A percentile compares a stretch with the other conserved stretches of the same genome.
Conservation (phyloP, 1,284 basidiomycete species). For the Ustilago loliicola region DNA sequence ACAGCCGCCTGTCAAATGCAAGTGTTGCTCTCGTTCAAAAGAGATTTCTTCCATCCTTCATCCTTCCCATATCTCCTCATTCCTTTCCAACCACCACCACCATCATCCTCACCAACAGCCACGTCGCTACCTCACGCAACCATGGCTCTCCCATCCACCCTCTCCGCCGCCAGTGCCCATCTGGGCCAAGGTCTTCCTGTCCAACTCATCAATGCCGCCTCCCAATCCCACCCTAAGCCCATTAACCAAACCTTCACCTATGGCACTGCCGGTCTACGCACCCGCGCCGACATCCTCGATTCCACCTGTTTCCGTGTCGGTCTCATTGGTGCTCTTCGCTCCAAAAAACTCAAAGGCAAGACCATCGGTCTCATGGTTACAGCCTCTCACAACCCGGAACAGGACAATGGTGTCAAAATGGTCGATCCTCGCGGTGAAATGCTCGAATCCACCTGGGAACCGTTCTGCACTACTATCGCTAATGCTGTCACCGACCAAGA, state of each 20-base stretch:
- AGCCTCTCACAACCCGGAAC: slow-evolving; percentile 97
- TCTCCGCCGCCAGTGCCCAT: slow-evolving; percentile 50
- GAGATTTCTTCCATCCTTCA: no score
- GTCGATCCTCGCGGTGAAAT: slow-evolving; percentile 99
- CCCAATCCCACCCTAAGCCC: slow-evolving; percentile 72
- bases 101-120: background rate
- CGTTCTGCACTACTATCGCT: slow-evolving; percentile 86
- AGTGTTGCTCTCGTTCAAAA: no score
- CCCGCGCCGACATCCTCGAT: slow-evolving; percentile 86
- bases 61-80: background rate
- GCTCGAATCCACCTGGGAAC: slow-evolving; percentile 96
- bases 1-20: no score
- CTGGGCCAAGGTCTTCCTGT: slow-evolving; percentile 51
- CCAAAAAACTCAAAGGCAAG: slow-evolving; percentile 88
- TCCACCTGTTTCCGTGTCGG: slow-evolving; percentile 94
- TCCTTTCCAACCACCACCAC: slow-evolving; percentile 5
- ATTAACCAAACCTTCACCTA: slow-evolving; percentile 78
- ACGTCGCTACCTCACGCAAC: background rate
- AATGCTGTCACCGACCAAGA: slow-evolving; percentile 83
- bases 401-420: slow-evolving; percentile 97
- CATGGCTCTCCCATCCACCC: slow-evolving; percentile 55
- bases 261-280: slow-evolving; percentile 95
- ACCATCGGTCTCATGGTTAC: slow-evolving; percentile 99
- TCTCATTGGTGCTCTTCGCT: slow-evolving; percentile 88
- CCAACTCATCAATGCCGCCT: slow-evolving; percentile 55